These are phyloP conservation scores for Auricularia cornea DNA, from an alignment of 768 basidiomycete species.

Conservation along the genomic window DNA sequence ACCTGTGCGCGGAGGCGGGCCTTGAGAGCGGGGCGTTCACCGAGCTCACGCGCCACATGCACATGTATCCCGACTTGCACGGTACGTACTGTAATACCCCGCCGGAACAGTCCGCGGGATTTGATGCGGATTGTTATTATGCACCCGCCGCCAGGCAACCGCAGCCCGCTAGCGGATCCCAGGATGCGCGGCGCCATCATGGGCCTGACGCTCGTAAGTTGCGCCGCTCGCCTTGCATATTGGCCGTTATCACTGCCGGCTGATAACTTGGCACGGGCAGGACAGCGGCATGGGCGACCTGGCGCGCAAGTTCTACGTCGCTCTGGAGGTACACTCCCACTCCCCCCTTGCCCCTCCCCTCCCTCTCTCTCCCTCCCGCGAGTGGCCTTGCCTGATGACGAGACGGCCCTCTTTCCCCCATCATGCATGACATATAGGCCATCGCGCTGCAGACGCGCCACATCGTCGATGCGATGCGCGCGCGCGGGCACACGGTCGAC, in stretches of 20 bases:
- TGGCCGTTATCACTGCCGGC: neutral
- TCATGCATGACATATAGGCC: constrained; percentile 33
- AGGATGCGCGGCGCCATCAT: constrained; percentile 88
- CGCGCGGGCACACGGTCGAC: constrained; percentile 71
- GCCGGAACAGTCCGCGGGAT: neutral
- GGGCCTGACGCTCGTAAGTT: constrained; percentile 67
- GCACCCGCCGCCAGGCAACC: constrained; percentile 64
- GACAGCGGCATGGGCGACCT: constrained; percentile 72
- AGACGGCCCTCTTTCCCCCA: too few relatives aligned
- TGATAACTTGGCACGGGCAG: constrained; percentile 24
- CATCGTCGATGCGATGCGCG: constrained; percentile 86
- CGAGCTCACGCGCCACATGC: constrained; percentile 82
- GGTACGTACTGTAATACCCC: constrained; percentile 36
- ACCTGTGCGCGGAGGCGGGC: constrained; percentile 45
- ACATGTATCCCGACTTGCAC: constrained; percentile 93
- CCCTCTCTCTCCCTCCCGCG: too few relatives aligned
- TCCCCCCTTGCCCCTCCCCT: too few relatives aligned
- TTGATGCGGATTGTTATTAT: constrained; percentile 1
- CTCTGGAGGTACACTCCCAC: constrained; percentile 55
- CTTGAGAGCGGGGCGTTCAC: constrained; percentile 49
- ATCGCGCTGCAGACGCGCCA: constrained; percentile 93
- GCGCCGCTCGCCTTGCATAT: neutral
- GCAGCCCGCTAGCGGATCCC: constrained; percentile 94
- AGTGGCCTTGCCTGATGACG: too few relatives aligned
- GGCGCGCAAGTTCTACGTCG: constrained; percentile 82